phyloP scores from a whole-genome alignment of 805 yeast genomes.

The Schwanniomyces vanrijiae region DNA sequence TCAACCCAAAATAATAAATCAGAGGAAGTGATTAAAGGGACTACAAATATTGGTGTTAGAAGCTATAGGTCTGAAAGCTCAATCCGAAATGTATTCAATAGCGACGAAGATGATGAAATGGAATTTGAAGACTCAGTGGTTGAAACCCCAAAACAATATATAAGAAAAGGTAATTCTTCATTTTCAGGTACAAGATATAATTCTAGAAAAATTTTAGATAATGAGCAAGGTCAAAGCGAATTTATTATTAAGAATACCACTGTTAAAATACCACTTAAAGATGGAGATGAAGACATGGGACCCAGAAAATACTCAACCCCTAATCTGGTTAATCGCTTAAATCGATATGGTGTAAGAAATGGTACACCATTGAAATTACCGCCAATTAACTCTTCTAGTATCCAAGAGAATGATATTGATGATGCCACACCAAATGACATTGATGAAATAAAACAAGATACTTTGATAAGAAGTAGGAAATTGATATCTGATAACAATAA shows the following conservation, averaged over 20 bases:
- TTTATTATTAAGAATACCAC: constrained; percentile 5
- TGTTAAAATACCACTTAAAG: constrained; percentile 13
- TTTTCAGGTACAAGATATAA: background rate
- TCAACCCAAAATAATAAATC: background rate
- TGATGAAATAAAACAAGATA: constrained; percentile 10
- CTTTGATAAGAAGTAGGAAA: constrained; percentile 14
- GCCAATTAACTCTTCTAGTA: constrained; percentile 7
- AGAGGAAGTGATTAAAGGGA: background rate
- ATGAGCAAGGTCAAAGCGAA: constrained; percentile 1
- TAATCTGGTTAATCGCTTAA: constrained; percentile 2
- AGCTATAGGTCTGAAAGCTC: background rate
- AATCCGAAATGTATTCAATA: background rate
- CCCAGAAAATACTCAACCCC: constrained; percentile 7
- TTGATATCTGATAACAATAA: constrained; percentile 24
- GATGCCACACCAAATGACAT: background rate
- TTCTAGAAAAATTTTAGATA: background rate
- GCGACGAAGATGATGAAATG: constrained; percentile 16
- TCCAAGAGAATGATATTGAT: background rate
- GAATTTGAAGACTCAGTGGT: constrained; percentile 32
- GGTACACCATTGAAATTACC: constrained; percentile 19
- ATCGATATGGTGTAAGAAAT: constrained; percentile 12
- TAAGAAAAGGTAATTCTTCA: constrained; percentile 2
- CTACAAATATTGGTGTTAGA: background rate
- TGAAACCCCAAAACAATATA: constrained; percentile 23
- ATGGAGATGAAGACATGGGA: constrained; percentile 1